Conservation (phyloP, 2,329 filamentous ascomycete species). For the Rhinocladiella similis region DNA sequence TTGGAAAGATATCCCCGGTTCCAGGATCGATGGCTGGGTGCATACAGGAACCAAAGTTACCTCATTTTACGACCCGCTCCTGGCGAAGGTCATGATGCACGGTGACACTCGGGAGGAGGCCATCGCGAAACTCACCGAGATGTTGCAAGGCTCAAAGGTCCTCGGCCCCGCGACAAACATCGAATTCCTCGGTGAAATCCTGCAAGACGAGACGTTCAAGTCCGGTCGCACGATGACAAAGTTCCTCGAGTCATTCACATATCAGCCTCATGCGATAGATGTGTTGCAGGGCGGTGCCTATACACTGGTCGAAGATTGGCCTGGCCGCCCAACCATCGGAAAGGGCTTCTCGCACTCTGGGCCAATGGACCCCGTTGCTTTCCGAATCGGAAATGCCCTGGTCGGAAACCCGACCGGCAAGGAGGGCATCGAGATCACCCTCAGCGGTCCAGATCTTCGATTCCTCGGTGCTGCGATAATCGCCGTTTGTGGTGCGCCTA, state of each 20-base stretch:
- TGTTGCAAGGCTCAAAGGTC: slow-evolving; percentile 49
- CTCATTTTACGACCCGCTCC: slow-evolving; percentile 59
- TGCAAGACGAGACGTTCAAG: slow-evolving; percentile 48
- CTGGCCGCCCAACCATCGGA: slow-evolving; percentile 57
- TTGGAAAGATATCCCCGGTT: slow-evolving; percentile 51
- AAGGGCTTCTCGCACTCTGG: slow-evolving; percentile 61
- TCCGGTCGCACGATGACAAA: slow-evolving; percentile 58
- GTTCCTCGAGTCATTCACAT: slow-evolving; percentile 55
- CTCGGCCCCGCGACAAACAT: slow-evolving; percentile 59
- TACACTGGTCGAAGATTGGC: slow-evolving; percentile 60
- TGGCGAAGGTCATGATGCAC: slow-evolving; percentile 62
- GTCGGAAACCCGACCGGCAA: slow-evolving; percentile 55
- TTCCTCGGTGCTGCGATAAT: slow-evolving; percentile 58
- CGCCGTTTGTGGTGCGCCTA: slow-evolving; percentile 57
- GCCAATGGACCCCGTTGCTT: slow-evolving; percentile 62
- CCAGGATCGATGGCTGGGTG: slow-evolving; percentile 66
- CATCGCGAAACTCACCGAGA: slow-evolving; percentile 44
- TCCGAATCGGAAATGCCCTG: slow-evolving; percentile 59
- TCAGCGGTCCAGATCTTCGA: slow-evolving; percentile 59
- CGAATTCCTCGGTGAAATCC: slow-evolving; percentile 54
- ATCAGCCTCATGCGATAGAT: slow-evolving; percentile 53
- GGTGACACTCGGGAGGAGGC: slow-evolving; percentile 42
- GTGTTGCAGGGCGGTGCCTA: slow-evolving; percentile 58
- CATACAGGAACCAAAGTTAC: slow-evolving; percentile 58
- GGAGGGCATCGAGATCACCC: slow-evolving; percentile 61